Base-by-base conservation (phyloP, 495 filamentous ascomycete species). In the Bryoglossum gracile region DNA sequence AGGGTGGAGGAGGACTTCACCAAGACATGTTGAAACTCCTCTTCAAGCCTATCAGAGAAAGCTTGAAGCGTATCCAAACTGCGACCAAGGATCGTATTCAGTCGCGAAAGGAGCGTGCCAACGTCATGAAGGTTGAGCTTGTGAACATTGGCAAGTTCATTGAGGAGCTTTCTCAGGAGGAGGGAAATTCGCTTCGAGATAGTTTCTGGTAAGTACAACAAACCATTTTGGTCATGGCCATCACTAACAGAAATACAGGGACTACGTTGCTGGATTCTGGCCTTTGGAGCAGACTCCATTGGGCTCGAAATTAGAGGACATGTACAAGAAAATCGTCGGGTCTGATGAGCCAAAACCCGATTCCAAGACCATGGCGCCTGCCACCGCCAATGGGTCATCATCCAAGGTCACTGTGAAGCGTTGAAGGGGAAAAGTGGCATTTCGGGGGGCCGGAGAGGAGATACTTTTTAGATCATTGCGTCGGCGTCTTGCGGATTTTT, bases 21-120 rank as follows among this genome's bases (percentile, higher is more conserved):
- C 65, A 30, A 6, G 13, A 5, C 13, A 6, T 30, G 26, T 30
- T 79, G n/a, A 69, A 69, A 47, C 63, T 66, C 53, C 66, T 82
- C 41, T 73, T 86, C 60, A 75, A 71, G 46, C 83, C 79, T 10
- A 75, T 83, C 37, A 70, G 68, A 41, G 68, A 74, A 9, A 80
- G 76, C 48, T 64, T 89, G 5, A 72, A 72, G 42, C 68, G 68
- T 26, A 72, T 87, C 3, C 65, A 70, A 14, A 66, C 65, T 40
- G 80, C 82, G n/a, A 85, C 77, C 0, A 82, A 78, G 49, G 77
- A 80, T 50, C 73, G 76, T 35, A 73, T 81, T 38, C 80, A 77
- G 28, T 73, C 73, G 35, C 77, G 80, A 54, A 66, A 73, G 25
- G 71, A 74, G 45, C 70, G 82, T 11, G 77, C 83, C 17, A 64